Evolutionary conservation across 2,329 filamentous ascomycete genomes (phyloP), one percentile per base, ranked within the genome.

Genomic region (Byssothecium circinans): DNA sequence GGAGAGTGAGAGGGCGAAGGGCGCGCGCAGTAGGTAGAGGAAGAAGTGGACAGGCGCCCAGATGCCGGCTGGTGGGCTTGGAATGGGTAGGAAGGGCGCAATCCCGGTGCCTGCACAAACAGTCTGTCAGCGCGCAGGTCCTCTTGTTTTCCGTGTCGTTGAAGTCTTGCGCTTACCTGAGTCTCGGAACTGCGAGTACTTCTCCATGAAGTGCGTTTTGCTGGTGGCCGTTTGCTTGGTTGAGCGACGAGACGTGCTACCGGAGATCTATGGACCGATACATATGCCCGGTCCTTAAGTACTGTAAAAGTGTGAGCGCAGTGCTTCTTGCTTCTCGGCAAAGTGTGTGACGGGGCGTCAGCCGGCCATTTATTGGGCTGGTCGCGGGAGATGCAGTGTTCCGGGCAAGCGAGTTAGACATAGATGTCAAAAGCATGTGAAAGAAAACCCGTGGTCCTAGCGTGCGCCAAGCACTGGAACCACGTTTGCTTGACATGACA

Each of bases 131-230:
- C 36, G 34, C 19, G n/a, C n/a, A n/a, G n/a, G n/a, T n/a, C n/a
- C n/a, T n/a, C n/a, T n/a, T n/a, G n/a, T n/a, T n/a, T n/a, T n/a
- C n/a, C n/a, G n/a, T 27, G 38, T 18, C 15, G 42, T 22, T 20
- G 18, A 19, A 12, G 23, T 19, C 17, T 29, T 12, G 20, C 14
- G 20, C 44, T 56, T 77, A 89, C 91, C 91, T 83, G 87, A 84
- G 74, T 96, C 91, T 62, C 91, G 86, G 67, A 89, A 96, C 70
- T 95, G 90, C 47, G 89, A 92, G 71, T 89, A 96, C 72, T 95
- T 96, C 78, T 96, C 91, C 91, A 96, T 96, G 29, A 33, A 19
- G 41, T 29, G 25, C 15, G 37, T n/a, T 27, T 29, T 23, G n/a
- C 36, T 25, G 19, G 19, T 19, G 34, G 17, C 8, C 11, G 8